These are phyloP conservation scores for Clitopilus hobsonii DNA, from an alignment of 768 basidiomycete genomes.

Conservation along the genomic window DNA sequence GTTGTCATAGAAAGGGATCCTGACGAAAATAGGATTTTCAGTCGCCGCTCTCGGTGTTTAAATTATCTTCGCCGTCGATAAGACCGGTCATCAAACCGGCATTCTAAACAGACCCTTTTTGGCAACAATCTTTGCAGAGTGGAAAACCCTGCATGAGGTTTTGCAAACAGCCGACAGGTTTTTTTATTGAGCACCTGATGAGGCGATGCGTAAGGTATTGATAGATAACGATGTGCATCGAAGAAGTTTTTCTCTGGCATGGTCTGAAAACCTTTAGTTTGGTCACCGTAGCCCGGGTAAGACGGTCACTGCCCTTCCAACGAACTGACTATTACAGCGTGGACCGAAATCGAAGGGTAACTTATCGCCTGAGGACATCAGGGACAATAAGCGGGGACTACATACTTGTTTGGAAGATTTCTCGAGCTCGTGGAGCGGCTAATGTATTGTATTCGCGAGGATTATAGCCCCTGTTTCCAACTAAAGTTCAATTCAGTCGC, in stretches of 20 bases:
- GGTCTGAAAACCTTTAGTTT: neutral
- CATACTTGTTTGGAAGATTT: too few relatives aligned
- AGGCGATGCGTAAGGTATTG: too few relatives aligned
- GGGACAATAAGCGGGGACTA: neutral
- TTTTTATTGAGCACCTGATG: too few relatives aligned
- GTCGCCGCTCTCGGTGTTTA: conserved; percentile 1
- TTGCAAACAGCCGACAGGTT: neutral
- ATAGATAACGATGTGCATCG: too few relatives aligned
- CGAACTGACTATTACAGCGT: too few relatives aligned
- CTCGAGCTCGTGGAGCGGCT: too few relatives aligned
- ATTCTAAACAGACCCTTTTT: neutral
- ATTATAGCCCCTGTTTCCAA: neutral
- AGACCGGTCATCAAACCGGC: neutral
- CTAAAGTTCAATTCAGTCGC: too few relatives aligned
- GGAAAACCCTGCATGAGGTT: too few relatives aligned
- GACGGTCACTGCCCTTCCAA: too few relatives aligned
- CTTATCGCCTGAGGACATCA: neutral
- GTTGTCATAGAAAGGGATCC: too few relatives aligned
- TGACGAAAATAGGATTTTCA: neutral
- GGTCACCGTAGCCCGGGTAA: neutral
- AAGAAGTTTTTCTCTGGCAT: neutral
- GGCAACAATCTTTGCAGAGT: neutral
- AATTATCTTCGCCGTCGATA: neutral
- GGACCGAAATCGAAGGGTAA: neutral
- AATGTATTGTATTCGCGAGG: too few relatives aligned